Percentiles rank a stretch among this genome's conserved stretches.
Conservation (phyloP, 208 protist species). For the Crithidia sp. region DNA sequence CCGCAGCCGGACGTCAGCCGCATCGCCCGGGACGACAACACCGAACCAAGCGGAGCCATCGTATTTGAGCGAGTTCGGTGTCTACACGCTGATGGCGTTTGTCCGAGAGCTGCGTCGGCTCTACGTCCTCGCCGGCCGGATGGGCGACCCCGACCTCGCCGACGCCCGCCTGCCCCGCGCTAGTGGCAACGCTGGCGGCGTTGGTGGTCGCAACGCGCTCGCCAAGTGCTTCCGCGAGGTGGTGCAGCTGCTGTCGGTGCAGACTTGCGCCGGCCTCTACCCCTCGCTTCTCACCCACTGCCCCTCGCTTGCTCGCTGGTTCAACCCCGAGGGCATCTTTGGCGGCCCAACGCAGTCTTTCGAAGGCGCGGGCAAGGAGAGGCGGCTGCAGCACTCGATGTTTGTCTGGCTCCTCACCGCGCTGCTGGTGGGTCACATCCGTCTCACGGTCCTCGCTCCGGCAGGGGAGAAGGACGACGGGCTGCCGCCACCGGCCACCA, state of each 20-base stretch:
- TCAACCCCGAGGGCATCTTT: conserved; percentile 33
- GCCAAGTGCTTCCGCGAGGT: conserved; percentile 53
- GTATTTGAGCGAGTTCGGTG: conserved; percentile 36
- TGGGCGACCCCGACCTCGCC: background rate
- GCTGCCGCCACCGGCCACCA: background rate
- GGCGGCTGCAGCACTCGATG: conserved; percentile 28
- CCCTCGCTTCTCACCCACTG: conserved; percentile 73
- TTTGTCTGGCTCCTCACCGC: conserved; percentile 32
- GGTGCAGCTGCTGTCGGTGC: conserved; percentile 44
- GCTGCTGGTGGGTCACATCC: conserved; percentile 29
- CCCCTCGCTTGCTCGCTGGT: conserved; percentile 34
- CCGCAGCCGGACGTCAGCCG: background rate
- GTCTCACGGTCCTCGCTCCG: conserved; percentile 7
- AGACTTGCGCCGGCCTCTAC: conserved; percentile 66
- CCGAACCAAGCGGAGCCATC: background rate
- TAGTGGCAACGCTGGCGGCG: too few relatives aligned
- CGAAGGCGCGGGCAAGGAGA: conserved; percentile 13
- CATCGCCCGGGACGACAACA: background rate
- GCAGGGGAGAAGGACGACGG: conserved; percentile 13
- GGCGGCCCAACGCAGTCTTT: conserved; percentile 1
- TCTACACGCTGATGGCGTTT: conserved; percentile 49
- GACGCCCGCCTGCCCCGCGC: conserved; percentile 7
- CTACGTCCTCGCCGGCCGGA: conserved; percentile 27
- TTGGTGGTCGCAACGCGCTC: background rate
- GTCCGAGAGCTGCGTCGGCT: conserved; percentile 62